Conservation (phyloP, 768 basidiomycete species). For the Boletellus ananas region DNA sequence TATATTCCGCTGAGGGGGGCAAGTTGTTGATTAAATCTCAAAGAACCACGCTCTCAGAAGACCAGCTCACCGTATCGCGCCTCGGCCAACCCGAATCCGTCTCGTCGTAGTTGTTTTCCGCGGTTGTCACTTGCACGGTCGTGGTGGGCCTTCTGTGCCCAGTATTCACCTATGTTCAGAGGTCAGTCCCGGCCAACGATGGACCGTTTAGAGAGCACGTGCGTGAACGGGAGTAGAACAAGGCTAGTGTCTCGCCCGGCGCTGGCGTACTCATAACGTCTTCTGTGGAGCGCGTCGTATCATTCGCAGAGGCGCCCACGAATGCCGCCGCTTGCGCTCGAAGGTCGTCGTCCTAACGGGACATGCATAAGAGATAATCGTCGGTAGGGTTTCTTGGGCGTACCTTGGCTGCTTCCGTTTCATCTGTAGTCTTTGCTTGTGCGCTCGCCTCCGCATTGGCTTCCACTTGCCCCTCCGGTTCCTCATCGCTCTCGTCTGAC, state of each 20-base stretch:
- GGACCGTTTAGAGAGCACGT: constrained; percentile 24
- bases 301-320: constrained; percentile 63
- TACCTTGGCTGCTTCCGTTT: constrained; percentile 19
- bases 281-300: constrained; percentile 53
- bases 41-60: too few species aligned
- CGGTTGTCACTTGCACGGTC: constrained; percentile 52
- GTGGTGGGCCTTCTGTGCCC: constrained; percentile 68
- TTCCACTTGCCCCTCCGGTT: constrained; percentile 1
- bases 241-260: constrained; percentile 78
- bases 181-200: neutral
- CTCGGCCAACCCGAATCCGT: constrained; percentile 74
- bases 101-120: constrained; percentile 74
- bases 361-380: neutral
- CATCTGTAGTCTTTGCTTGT: neutral
- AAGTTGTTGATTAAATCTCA: neutral
- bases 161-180: constrained; percentile 59
- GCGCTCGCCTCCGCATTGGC: too few species aligned
- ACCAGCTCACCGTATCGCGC: constrained; percentile 57
- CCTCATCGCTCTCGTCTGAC: constrained; percentile 30
- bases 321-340: constrained; percentile 45
- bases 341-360: constrained; percentile 36
- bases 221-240: constrained; percentile 82
- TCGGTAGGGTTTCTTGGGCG: neutral
- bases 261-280: constrained; percentile 75
- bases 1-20: constrained; percentile 56